Evolutionary conservation across 2,329 filamentous ascomycete species (phyloP).

Genomic region (Parascedosporium putredinis): DNA sequence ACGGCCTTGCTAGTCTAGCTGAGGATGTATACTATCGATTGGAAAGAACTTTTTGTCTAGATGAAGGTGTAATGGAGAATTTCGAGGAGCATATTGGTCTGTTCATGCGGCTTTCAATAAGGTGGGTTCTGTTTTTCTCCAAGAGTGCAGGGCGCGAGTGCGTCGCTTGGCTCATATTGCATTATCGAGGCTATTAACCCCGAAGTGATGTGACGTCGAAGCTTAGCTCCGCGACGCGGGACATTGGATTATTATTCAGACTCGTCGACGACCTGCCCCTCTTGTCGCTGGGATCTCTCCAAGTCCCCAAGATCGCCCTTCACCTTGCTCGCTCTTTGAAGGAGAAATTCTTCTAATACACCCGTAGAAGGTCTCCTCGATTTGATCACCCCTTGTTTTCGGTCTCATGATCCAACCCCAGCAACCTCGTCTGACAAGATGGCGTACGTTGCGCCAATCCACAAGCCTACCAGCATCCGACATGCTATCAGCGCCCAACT

Average conservation of each 20-base stretch:
- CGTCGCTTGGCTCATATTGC: background rate
- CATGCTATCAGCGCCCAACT: constrained; percentile 75
- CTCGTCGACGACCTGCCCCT: background rate
- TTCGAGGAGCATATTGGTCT: too few species aligned
- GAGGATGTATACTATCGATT: too few species aligned
- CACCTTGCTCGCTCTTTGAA: too few species aligned
- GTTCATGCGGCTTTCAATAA: too few species aligned
- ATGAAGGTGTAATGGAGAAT: too few species aligned
- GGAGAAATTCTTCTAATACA: too few species aligned
- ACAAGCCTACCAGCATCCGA: constrained; percentile 80
- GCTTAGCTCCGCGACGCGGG: background rate
- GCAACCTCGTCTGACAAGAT: constrained; percentile 37
- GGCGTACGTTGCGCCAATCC: constrained; percentile 92
- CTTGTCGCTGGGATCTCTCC: background rate
- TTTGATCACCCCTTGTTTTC: background rate
- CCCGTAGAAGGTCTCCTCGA: too few species aligned
- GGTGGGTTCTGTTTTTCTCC: background rate
- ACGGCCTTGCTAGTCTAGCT: too few species aligned
- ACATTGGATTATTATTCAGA: background rate
- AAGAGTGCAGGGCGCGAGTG: too few species aligned
- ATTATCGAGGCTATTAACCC: background rate
- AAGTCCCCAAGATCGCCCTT: too few species aligned
- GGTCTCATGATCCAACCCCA: background rate
- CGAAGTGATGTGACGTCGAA: background rate
- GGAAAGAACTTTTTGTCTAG: too few species aligned